Evolutionary conservation across 139 green algal genomes (phyloP), one percentile per base, ranked within the genome.

Genomic region (Yamagishiella unicocca): DNA sequence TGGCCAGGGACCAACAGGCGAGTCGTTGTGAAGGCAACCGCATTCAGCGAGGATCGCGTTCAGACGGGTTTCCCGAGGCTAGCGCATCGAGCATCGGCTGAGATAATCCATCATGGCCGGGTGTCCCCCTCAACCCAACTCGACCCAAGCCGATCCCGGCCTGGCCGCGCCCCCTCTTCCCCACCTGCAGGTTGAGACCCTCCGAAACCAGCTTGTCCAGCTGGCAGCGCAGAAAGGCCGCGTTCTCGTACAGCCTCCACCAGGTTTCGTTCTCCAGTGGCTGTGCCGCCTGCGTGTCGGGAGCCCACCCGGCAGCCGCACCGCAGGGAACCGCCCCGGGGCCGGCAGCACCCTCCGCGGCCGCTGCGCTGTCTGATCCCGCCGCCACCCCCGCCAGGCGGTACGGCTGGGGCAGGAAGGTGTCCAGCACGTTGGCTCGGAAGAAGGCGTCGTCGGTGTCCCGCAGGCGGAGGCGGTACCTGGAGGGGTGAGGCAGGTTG

Each of bases 391-490:
- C 82, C 25, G 84, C 53, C 58, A 90, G 70, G 9, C 88, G 58
- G 71, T 88, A 94, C 9, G 19, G 12, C 12, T 50, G 62, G 5
- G 90, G 90, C 83, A 93, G 79, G 53, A 87, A 93, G 38, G 29
- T 22, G 31, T 79, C 46, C 22, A 94, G 81, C 4, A 94, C 55
- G 78, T 95, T 93, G 53, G 45, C 27, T 4, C 33, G 46, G 46
- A 93, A 93, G 77, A 94, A 95, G 0, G 54, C 21, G 70, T 95
- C 87, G 38, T 95, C 92, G 8, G 46, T n/a, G 8, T 77, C 77
- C 4, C 92, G 76, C 75, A 95, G 89, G 61, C 75, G 67, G 4
- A 95, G 79, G 22, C 92, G 73, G 73, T 86, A 89, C 27, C 88
- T 88, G 71, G 12, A 58, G 62, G 24, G 54, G 37, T 2, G 25